Evolutionary conservation across 148 eudicot genomes (phyloP).

Genomic region (Camellia granthamiana): DNA sequence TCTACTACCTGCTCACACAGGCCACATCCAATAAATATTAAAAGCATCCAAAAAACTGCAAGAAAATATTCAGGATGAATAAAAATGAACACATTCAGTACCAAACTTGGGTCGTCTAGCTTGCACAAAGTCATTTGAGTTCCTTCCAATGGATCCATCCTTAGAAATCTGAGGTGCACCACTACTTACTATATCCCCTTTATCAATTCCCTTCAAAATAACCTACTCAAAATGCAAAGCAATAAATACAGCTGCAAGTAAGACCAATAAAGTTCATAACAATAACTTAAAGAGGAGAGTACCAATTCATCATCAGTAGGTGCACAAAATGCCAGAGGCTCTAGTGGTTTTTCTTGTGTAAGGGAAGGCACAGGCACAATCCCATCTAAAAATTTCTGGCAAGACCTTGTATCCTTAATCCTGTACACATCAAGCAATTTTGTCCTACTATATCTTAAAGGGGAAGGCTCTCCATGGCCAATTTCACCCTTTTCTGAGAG

Average conservation of each 20-base stretch:
- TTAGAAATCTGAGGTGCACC: constrained; percentile 78
- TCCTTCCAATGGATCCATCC: constrained; percentile 72
- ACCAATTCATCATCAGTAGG: constrained; percentile 82
- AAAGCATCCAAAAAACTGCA: constrained; percentile 14
- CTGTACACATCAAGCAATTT: constrained; percentile 75
- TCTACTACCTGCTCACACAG: constrained; percentile 53
- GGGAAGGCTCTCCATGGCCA: constrained; percentile 46
- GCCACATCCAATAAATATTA: constrained; percentile 13
- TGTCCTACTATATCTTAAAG: constrained; percentile 63
- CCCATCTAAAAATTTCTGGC: constrained; percentile 45
- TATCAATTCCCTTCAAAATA: constrained; percentile 80
- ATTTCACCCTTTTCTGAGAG: constrained; percentile 51
- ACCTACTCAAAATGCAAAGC: constrained; percentile 38
- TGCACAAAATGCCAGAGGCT: constrained; percentile 74
- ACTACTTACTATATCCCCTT: constrained; percentile 81
- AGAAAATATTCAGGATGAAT: not conserved
- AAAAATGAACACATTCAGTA: constrained; percentile 20
- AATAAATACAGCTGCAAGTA: constrained; percentile 19
- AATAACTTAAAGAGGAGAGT: constrained; percentile 10
- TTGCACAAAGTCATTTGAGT: constrained; percentile 52
- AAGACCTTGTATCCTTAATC: constrained; percentile 45
- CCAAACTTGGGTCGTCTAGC: constrained; percentile 67
- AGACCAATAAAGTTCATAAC: constrained; percentile 6
- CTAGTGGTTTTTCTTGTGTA: constrained; percentile 68
- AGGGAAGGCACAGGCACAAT: constrained; percentile 63